Percentiles rank a stretch among this genome's conserved stretches.
Evolutionary conservation across 345 rosid genomes (phyloP).

Genomic region (Alliaria petiolata): DNA sequence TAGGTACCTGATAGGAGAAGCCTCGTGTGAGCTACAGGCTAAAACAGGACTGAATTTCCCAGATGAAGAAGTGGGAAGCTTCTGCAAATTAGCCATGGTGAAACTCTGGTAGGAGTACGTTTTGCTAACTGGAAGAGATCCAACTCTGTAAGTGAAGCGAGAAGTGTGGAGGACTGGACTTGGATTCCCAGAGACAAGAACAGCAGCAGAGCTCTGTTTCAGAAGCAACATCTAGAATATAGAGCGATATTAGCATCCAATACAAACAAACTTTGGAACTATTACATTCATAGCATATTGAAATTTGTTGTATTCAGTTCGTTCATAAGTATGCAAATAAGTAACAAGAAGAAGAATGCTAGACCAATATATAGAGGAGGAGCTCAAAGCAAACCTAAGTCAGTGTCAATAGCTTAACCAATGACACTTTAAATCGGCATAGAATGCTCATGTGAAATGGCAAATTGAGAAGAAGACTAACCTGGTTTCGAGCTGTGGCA

Average conservation of each 20-base stretch:
- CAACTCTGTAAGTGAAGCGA: not conserved
- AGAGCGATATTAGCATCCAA: not conserved
- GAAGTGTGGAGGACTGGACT: slow-evolving; percentile 3
- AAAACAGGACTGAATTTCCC: slow-evolving; percentile 20
- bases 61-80: slow-evolving; percentile 1
- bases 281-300: not conserved
- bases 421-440: not conserved
- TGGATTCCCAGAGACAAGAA: slow-evolving; percentile 15
- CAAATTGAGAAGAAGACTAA: not conserved
- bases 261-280: not conserved
- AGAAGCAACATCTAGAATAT: slow-evolving; percentile 30
- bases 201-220: slow-evolving; percentile 27
- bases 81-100: slow-evolving; percentile 18
- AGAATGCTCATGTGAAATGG: not conserved
- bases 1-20: slow-evolving; percentile 16
- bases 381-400: not conserved
- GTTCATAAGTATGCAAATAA: not conserved
- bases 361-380: not conserved
- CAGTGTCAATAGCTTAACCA: not conserved
- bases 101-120: not conserved
- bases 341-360: not conserved
- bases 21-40: slow-evolving; percentile 27
- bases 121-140: slow-evolving; percentile 4
- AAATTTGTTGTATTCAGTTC: not conserved
- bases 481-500: slow-evolving; percentile 7